phyloP scores from a whole-genome alignment of 2,329 filamentous ascomycete genomes.

The Grosmannia huntii region DNA sequence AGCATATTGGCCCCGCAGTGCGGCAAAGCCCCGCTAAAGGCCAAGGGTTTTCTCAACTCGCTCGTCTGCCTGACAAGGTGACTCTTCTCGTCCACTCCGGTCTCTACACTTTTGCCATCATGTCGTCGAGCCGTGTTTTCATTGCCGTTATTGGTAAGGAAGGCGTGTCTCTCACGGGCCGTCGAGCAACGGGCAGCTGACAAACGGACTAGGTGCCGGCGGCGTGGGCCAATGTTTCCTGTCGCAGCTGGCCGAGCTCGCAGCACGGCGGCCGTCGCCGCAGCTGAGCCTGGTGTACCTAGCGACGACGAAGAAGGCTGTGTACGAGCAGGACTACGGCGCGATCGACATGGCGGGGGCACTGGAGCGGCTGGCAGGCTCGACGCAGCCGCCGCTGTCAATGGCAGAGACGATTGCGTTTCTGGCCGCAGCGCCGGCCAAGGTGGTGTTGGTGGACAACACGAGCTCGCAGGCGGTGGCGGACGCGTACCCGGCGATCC shows the following conservation, averaged over 20 bases:
- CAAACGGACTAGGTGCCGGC: constrained; percentile 54
- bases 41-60: neutral
- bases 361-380: constrained; percentile 50
- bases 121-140: constrained; percentile 35
- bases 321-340: constrained; percentile 63
- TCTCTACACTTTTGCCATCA: constrained; percentile 10
- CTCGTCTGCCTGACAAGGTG: neutral
- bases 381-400: constrained; percentile 50
- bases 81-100: too few relatives aligned
- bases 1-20: neutral
- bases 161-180: neutral
- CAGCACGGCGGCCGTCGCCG: constrained; percentile 51
- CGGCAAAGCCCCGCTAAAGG: neutral
- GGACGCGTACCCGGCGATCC: constrained; percentile 66
- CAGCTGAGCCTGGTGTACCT: constrained; percentile 73
- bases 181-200: neutral
- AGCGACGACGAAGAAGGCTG: constrained; percentile 69
- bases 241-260: constrained; percentile 59
- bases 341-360: constrained; percentile 29
- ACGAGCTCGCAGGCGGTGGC: constrained; percentile 84
- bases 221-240: constrained; percentile 91
- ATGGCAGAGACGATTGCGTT: constrained; percentile 63
- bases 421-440: constrained; percentile 63
- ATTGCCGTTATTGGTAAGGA: constrained; percentile 24
- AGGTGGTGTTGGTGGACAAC: constrained; percentile 84